Evolutionary conservation across 2,329 filamentous ascomycete species (phyloP).

Genomic region (Nemania serpens): DNA sequence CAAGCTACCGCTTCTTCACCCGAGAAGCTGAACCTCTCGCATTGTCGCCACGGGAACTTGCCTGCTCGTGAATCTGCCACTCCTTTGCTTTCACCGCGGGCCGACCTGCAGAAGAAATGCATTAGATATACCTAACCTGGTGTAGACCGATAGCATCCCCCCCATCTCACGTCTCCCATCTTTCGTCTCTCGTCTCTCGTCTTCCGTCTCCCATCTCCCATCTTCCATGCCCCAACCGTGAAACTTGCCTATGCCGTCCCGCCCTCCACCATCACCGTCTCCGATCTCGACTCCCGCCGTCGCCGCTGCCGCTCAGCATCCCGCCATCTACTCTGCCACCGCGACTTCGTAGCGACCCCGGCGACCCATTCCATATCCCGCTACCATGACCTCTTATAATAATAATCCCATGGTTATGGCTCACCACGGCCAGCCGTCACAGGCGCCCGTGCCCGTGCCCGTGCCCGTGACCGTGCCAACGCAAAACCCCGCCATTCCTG

Average conservation of each 20-base stretch:
- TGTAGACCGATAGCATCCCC: too few species aligned
- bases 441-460: constrained; percentile 40
- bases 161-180: too few species aligned
- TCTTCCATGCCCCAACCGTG: constrained; percentile 13
- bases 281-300: constrained; percentile 25
- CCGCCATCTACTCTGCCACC: constrained; percentile 17
- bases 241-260: too few species aligned
- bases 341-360: constrained; percentile 9
- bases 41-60: constrained; percentile 12
- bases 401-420: constrained; percentile 37
- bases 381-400: constrained; percentile 39
- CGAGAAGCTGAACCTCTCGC: constrained; percentile 12
- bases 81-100: too few species aligned
- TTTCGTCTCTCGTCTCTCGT: too few species aligned
- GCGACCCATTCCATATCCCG: neutral
- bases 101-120: too few species aligned
- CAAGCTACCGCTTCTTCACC: constrained; percentile 22
- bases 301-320: constrained; percentile 3
- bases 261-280: constrained; percentile 26
- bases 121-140: too few species aligned
- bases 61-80: too few species aligned
- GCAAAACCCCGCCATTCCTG: constrained; percentile 54
- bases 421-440: constrained; percentile 48
- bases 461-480: constrained; percentile 39
- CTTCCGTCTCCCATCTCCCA: neutral